Evolutionary conservation across 2,329 filamentous ascomycete species (phyloP), one percentile per base, ranked within the genome.

Genomic region (Acephala macrosclerotiorum): DNA sequence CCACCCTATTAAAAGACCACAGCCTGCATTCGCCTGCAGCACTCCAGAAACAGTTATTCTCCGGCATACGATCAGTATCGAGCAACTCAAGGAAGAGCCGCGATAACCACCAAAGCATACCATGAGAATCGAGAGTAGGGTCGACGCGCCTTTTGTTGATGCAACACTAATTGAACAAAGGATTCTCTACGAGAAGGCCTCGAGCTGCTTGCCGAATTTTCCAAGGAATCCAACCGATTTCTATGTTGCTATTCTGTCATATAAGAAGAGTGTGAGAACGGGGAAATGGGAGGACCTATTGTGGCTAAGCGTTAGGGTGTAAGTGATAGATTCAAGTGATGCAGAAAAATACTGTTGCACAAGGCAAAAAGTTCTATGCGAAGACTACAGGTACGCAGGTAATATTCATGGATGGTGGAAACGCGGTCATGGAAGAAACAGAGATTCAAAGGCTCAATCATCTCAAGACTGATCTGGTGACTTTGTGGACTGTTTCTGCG

Each of bases 401-500:
- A 14, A 7, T 64, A 2, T 60, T 64, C 2, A 42, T 53, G 8
- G 58, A 61, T 59, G 65, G 65, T 1, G 16, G 26, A 3, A 29
- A 20, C 29, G 26, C 45, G 2, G 42, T 64, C 1, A n/a, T 47
- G 11, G 40, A 60, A 35, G 25, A 62, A 3, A 64, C 53, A 7
- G 53, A 64, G 53, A 55, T 68, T 40, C 64, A 58, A 12, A 9
- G 51, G 20, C 29, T 68, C 12, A 14, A 61, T 14, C 45, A 57
- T 49, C 22, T 33, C 3, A 33, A 38, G 8, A 29, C 51, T 22
- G 60, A 69, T 42, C 26, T 67, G 26, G 36, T 69, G 18, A 42
- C 60, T 14, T 56, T 70, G 45, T 29, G 78, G 64, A 63, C 61
- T n/a, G 57, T 51, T 38, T 20, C 20, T 9, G 61, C 58, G 22